Evolutionary conservation across 1,284 basidiomycete species (phyloP), one percentile per base, ranked within the genome.

Genomic region (Chalciporus piperatoides): DNA sequence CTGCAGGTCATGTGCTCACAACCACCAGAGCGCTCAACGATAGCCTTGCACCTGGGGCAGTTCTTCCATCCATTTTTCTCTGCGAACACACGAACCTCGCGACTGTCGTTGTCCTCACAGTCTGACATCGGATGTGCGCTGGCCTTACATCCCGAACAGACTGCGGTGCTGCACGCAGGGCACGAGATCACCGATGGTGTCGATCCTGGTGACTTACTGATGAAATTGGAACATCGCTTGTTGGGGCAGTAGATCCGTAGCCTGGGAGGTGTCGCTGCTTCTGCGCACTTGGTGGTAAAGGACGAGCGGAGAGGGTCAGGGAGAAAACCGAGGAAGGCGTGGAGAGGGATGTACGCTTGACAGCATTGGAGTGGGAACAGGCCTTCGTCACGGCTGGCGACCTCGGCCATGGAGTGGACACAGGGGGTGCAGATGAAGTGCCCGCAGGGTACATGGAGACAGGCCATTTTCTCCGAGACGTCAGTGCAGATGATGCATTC

Each of bases 341-440:
- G 49, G 23, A 65, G 30, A 4, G 70, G 61, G 30, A 78, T 67
- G 1, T 44, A 46, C 12, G 59, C 51, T 15, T 64, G 58, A 54
- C 76, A 77, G 53, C 76, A 78, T 27, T 67, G 65, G 38, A 75
- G 65, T 0, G 76, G 76, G 42, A 70, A 69, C 1, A 75, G 58
- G 0, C 64, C 59, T 52, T 75, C 70, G 47, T 74, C 71, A 15
- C 59, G 61, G 12, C 58, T 68, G 1, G 73, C 67, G 1, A 64
- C 58, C 45, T 71, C 53, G 21, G 73, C 69, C 53, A 77, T 70
- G 9, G 61, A 48, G 10, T 64, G 51, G 3, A 73, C 49, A 53
- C 76, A 78, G 8, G 55, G 56, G 19, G 32, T 46, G 49, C 74
- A 71, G 45, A 75, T 73, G 46, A 58, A 61, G 49, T 76, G 71